These are phyloP conservation scores for Ophiosphaerella herpotricha DNA, from an alignment of 2,329 filamentous ascomycete genomes.

Conservation along the genomic window DNA sequence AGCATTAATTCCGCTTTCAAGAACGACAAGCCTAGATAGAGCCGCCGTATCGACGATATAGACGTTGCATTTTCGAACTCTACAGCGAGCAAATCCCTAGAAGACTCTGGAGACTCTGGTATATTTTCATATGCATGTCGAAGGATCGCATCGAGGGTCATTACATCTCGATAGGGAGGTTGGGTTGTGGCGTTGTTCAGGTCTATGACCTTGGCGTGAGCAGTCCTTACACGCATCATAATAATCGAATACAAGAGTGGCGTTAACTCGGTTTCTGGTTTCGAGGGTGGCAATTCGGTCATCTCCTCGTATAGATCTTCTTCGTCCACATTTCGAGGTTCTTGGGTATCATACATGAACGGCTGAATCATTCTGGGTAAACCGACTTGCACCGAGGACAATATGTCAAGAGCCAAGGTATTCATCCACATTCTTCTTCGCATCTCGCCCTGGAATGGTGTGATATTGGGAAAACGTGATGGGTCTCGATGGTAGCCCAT, in stretches of 20 bases:
- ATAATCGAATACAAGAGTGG: conserved; percentile 31
- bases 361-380: conserved; percentile 47
- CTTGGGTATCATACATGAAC: conserved; percentile 44
- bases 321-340: conserved; percentile 49
- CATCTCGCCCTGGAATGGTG: conserved; percentile 63
- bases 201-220: conserved; percentile 37
- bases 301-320: conserved; percentile 48
- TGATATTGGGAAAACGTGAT: conserved; percentile 43
- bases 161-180: conserved; percentile 34
- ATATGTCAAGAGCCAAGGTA: conserved; percentile 46
- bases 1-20: conserved; percentile 42
- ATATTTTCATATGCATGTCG: conserved; percentile 25
- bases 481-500: conserved; percentile 53
- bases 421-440: conserved; percentile 66
- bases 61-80: conserved; percentile 16
- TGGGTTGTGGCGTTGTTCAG: conserved; percentile 30
- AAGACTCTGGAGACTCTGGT: conserved; percentile 23
- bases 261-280: conserved; percentile 34
- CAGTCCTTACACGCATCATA: conserved; percentile 26
- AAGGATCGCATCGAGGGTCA: conserved; percentile 32
- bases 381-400: conserved; percentile 46
- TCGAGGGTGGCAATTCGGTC: conserved; percentile 32
- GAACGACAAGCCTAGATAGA: conserved; percentile 39
- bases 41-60: conserved; percentile 27
- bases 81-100: conserved; percentile 16